Conservation (phyloP, 441 rosid species). For the Breynia disticha region DNA sequence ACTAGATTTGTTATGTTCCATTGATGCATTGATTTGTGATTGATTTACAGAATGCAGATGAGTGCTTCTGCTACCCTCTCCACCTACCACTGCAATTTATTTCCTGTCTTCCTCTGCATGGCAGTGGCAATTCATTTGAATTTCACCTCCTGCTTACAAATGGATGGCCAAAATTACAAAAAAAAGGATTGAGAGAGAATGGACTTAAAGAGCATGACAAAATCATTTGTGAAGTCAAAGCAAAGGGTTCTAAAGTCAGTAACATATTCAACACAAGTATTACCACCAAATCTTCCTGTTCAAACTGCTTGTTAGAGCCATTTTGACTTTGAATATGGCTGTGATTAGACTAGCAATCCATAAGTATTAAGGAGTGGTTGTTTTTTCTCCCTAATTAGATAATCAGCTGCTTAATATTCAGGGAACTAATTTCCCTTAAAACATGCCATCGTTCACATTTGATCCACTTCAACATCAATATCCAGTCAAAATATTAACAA, state of each 20-base stretch:
- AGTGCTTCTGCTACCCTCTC: too few species aligned
- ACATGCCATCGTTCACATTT: too few species aligned
- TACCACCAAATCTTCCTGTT: neutral
- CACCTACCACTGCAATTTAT: too few species aligned
- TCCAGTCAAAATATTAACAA: too few species aligned
- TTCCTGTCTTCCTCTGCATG: neutral
- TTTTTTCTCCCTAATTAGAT: neutral
- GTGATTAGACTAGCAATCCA: slow-evolving; percentile 4
- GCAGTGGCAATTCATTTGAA: slow-evolving; percentile 5
- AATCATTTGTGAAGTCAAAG: slow-evolving; percentile 13
- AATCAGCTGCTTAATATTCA: too few species aligned
- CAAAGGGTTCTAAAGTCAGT: slow-evolving; percentile 18
- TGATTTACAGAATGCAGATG: too few species aligned
- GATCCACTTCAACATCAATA: too few species aligned
- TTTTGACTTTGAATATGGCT: slow-evolving; percentile 13
- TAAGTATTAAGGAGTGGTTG: neutral
- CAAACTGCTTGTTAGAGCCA: neutral
- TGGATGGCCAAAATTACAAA: neutral
- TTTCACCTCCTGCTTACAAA: neutral
- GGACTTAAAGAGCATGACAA: neutral
- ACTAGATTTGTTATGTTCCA: too few species aligned
- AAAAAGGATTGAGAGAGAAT: neutral
- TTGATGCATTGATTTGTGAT: too few species aligned
- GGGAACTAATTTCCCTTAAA: too few species aligned
- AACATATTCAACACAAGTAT: slow-evolving; percentile 5